Conservation (phyloP, 1,139 yeast genomes). For the Magnusiomyces fungicola region DNA sequence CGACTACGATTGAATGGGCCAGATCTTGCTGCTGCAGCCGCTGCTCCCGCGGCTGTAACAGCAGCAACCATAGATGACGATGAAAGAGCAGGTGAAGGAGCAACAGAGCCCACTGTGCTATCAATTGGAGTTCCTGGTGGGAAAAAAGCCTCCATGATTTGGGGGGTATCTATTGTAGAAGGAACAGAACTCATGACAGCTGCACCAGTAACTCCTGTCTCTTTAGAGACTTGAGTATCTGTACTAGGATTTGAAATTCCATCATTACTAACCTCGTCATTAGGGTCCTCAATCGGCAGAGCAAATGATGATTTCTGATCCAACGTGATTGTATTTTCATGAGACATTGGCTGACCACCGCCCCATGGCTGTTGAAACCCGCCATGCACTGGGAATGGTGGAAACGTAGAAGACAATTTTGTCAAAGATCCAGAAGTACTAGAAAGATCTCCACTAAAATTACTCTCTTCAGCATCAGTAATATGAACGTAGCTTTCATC, state of each 20-base stretch:
- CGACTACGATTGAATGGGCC: too few relatives aligned
- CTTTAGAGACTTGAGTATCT: neutral
- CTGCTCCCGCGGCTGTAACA: neutral
- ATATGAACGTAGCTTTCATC: neutral
- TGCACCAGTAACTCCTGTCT: neutral
- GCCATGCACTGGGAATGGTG: neutral
- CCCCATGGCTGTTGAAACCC: neutral
- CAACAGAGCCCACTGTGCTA: neutral
- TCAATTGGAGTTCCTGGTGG: neutral
- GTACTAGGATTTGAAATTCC: neutral
- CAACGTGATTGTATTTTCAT: neutral
- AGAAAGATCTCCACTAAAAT: neutral
- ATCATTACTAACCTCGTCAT: neutral
- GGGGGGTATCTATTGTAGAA: neutral
- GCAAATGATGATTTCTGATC: neutral
- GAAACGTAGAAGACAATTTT: neutral
- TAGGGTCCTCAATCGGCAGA: too few relatives aligned
- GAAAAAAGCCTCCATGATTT: neutral
- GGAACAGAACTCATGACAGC: neutral
- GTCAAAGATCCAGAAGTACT: neutral
- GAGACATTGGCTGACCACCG: neutral
- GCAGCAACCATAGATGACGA: conserved; percentile 2
- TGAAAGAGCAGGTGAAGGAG: neutral
- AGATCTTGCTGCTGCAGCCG: conserved; percentile 2
- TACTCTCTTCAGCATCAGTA: neutral